Base-by-base conservation (phyloP, 148 eudicot species). In the Simmondsia chinensis region DNA sequence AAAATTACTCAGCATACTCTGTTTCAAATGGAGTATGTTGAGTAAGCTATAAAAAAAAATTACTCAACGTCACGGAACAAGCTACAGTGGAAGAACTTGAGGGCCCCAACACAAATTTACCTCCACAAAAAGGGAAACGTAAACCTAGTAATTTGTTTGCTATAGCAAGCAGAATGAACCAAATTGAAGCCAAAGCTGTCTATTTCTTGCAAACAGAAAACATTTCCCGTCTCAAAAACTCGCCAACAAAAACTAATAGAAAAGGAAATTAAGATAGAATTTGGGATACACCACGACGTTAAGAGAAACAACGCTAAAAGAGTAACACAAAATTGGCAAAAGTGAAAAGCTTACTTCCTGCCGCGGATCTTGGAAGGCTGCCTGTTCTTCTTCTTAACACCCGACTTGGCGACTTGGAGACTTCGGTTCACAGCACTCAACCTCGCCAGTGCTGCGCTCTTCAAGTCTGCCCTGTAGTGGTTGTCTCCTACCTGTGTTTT, bases 331-430 rank as follows among this genome's bases (percentile, higher is more conserved):
- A 31, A 44, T 31, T 43, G 12, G 9, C 5, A 31, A 31, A 31
- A 10, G 12, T 16, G 14, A 31, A 5, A 20, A 29, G 33, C 60
- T 59, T 66, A 70, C 56, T 69, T 72, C 73, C 83, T 64, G 65
- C 75, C 80, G 31, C 15, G 37, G 61, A 63, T 25, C 72, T 50
- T 75, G 20, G 63, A 16, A 15, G 88, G 77, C 64, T 87, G 96
- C 66, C 88, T 82, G 80, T 72, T 87, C 79, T 58, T 87, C 86
- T 87, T 87, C 88, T 87, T 87, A 41, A 65, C 82, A 42, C 96
- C 94, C 15, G 94, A 87, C 60, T 83, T 82, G 50, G 94, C 68
- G 20, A 87, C 94, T 73, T 76, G 87, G 14, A 87, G 83, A 70
- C 96, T 79, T 49, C 87, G 74, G 70, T 72, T 67, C 28, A 87